Conservation (phyloP, 306 rosid species). For the Bauhinia variegata region DNA sequence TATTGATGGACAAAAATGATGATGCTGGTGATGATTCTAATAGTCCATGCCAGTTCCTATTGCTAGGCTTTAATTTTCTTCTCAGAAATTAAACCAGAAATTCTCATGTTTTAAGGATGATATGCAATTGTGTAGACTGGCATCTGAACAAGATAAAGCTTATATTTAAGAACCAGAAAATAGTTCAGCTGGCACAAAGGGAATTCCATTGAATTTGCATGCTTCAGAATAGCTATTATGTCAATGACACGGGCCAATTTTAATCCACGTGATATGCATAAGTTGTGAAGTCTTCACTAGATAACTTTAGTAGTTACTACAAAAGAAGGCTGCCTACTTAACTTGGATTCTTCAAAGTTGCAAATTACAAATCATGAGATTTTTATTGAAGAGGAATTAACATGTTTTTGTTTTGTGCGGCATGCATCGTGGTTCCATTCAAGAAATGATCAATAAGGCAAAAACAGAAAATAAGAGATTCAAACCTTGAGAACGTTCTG, state of each 20-base stretch:
- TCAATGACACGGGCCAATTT: background rate
- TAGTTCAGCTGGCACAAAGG: background rate
- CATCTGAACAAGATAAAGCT: constrained; percentile 35
- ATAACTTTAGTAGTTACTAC: too few species aligned
- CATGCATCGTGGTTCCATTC: background rate
- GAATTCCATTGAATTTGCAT: background rate
- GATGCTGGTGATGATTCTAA: too few species aligned
- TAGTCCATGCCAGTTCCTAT: background rate
- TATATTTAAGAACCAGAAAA: background rate
- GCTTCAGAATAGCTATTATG: background rate
- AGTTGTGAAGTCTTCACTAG: too few species aligned
- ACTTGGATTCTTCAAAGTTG: too few species aligned
- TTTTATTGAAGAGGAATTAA: background rate
- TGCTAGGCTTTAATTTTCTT: background rate
- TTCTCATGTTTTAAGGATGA: constrained; percentile 13
- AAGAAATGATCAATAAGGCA: background rate
- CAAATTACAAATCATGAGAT: too few species aligned
- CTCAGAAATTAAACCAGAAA: too few species aligned
- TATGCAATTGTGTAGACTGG: constrained; percentile 58
- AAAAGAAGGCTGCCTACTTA: too few species aligned
- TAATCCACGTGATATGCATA: background rate
- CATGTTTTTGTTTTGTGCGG: background rate
- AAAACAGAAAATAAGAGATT: too few species aligned
- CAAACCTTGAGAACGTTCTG: too few species aligned
- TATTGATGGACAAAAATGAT: background rate